These are phyloP conservation scores for Leccinellum rugosiceps DNA, from an alignment of 768 basidiomycete genomes.

Conservation along the genomic window DNA sequence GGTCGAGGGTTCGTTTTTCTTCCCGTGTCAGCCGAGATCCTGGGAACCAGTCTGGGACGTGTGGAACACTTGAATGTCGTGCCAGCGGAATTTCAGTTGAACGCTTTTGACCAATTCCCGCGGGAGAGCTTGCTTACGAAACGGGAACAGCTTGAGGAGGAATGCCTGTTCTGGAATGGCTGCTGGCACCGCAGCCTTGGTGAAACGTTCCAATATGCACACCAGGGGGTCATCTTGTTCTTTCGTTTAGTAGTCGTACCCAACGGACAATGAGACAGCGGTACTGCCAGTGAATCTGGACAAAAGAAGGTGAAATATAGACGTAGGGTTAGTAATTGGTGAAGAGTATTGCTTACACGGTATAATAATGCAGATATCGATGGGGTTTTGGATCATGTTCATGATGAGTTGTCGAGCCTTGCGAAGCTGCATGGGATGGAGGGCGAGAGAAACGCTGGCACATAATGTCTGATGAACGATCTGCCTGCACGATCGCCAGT, in stretches of 20 bases:
- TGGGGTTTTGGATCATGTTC: not conserved
- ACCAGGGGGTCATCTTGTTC: not conserved
- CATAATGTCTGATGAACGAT: not conserved
- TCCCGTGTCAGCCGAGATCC: not conserved
- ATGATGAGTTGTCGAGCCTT: not conserved
- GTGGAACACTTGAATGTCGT: not conserved
- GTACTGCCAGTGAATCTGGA: not conserved
- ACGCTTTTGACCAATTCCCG: not conserved
- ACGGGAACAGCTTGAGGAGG: not conserved
- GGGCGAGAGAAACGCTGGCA: not conserved
- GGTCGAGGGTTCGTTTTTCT: not conserved
- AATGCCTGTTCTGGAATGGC: not conserved
- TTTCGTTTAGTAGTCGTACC: not conserved
- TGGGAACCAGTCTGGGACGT: not conserved
- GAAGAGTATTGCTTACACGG: not conserved
- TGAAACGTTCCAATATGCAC: not conserved
- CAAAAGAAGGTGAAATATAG: not conserved
- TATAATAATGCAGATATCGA: not conserved
- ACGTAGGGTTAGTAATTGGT: too few species aligned
- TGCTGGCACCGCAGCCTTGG: not conserved
- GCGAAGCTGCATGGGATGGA: not conserved
- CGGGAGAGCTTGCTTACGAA: not conserved
- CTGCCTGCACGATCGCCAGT: not conserved
- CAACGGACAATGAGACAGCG: not conserved
- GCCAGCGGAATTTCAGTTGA: not conserved